Conservation (phyloP, 164 flowering plant genomes). For the Vitis cinerea region DNA sequence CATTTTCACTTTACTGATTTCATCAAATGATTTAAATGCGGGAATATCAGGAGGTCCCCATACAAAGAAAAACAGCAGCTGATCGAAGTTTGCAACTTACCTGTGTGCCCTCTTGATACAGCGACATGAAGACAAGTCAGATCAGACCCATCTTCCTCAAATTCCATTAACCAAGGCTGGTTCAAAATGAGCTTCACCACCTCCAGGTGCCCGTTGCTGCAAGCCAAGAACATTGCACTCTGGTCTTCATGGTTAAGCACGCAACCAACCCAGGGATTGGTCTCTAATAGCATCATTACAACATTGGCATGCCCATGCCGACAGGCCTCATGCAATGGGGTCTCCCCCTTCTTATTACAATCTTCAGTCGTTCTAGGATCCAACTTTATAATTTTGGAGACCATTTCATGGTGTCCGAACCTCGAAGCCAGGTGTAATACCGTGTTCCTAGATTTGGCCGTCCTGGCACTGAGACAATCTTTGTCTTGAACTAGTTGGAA, state of each 20-base stretch:
- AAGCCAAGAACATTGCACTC: conserved; percentile 11
- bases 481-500: too few species aligned
- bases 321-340: conserved; percentile 27
- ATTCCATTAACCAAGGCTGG: conserved; percentile 7
- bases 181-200: conserved; percentile 12
- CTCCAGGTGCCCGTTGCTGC: conserved; percentile 9
- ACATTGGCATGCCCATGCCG: conserved; percentile 6
- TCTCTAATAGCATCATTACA: conserved; percentile 4
- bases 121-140: conserved; percentile 24
- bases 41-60: background rate
- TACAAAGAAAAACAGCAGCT: background rate
- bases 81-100: conserved; percentile 8
- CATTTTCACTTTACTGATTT: too few species aligned
- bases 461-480: background rate
- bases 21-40: too few species aligned
- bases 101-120: conserved; percentile 21
- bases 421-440: conserved; percentile 24
- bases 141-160: conserved; percentile 16
- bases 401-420: conserved; percentile 15
- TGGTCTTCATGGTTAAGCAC: conserved; percentile 5
- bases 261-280: conserved; percentile 3
- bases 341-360: conserved; percentile 22
- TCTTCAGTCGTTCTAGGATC: conserved; percentile 15
- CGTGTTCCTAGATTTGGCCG: conserved; percentile 1
- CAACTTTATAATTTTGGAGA: conserved; percentile 12